Evolutionary conservation across 768 basidiomycete genomes (phyloP), one percentile per base, ranked within the genome.

Genomic region (Candolleomyces efflorescens): DNA sequence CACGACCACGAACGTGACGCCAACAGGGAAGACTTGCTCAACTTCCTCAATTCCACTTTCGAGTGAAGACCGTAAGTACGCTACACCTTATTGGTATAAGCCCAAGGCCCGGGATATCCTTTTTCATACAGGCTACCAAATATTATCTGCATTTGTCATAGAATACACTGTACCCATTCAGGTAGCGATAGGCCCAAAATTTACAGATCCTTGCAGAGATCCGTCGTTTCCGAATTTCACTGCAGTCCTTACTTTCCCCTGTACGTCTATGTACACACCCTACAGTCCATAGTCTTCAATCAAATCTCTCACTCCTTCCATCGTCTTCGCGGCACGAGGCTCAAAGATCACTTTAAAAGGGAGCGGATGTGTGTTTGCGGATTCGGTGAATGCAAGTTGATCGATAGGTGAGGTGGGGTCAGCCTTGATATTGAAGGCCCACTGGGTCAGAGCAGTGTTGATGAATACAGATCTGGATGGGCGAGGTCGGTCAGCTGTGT

Each of bases 381-480:
- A 82, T 61, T 87, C 82, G 5, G 82, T 82, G 63, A 90, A 87
- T 1, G 78, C 84, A 39, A 78, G 69, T 9, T 77, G 75, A 63
- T 90, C 82, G 53, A 90, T 86, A 0, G 85, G 84, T 2, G 73
- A 68, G 0, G 69, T 62, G 0, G 81, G 78, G 61, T 86, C 82
- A 26, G 79, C 64, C 3, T 71, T 72, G 22, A 90, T 73, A 1
- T 68, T 75, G 75, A 89, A 89, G 0, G 86, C 82, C 85, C 86
- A 89, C 36, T 86, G 68, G 1, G 85, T 70, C 13, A 87, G 74
- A 0, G 84, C 84, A 0, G 83, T 79, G 57, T 85, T 89, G 60
- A 89, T 73, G 63, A 85, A 86, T 2, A 89, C 68, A 6, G 87
- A 89, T 4, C 85, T 79, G 54, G n/a, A 59, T 7, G 18, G 6